These are phyloP conservation scores for Dendrobium chrysotoxum DNA, from an alignment of 106 monocot genomes.

Conservation along the genomic window DNA sequence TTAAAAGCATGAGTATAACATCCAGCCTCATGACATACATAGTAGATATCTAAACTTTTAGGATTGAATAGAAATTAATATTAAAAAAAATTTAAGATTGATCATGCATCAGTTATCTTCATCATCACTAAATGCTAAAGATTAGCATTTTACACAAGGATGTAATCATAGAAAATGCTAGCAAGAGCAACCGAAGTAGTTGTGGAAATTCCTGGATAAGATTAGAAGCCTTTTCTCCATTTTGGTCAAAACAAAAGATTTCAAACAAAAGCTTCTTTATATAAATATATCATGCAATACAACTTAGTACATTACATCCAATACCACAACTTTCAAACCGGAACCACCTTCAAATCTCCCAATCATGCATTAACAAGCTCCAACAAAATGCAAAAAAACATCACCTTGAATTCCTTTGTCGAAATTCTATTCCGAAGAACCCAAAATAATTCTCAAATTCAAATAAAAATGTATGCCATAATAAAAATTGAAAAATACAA, in stretches of 20 bases:
- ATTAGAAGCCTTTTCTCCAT: not conserved
- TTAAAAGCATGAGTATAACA: too few relatives aligned
- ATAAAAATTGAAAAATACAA: not conserved
- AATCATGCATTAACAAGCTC: not conserved
- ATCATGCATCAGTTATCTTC: too few relatives aligned
- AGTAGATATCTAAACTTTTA: too few relatives aligned
- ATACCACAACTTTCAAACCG: not conserved
- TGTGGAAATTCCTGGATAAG: not conserved
- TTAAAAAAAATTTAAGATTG: too few relatives aligned
- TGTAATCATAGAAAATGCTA: not conserved
- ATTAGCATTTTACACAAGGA: not conserved
- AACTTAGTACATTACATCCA: not conserved
- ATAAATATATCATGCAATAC: too few relatives aligned
- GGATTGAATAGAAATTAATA: too few relatives aligned
- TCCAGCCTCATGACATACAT: too few relatives aligned
- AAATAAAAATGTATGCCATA: too few relatives aligned
- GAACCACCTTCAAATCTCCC: not conserved
- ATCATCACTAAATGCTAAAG: too few relatives aligned
- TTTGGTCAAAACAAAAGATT: not conserved
- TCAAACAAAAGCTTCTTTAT: not conserved
- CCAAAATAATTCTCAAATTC: not conserved
- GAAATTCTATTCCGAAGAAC: not conserved
- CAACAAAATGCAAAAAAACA: not conserved
- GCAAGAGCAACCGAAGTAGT: not conserved
- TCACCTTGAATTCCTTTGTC: not conserved